These are phyloP conservation scores for Graphilbum sp. DNA, from an alignment of 2,329 filamentous ascomycete species.

Conservation along the genomic window DNA sequence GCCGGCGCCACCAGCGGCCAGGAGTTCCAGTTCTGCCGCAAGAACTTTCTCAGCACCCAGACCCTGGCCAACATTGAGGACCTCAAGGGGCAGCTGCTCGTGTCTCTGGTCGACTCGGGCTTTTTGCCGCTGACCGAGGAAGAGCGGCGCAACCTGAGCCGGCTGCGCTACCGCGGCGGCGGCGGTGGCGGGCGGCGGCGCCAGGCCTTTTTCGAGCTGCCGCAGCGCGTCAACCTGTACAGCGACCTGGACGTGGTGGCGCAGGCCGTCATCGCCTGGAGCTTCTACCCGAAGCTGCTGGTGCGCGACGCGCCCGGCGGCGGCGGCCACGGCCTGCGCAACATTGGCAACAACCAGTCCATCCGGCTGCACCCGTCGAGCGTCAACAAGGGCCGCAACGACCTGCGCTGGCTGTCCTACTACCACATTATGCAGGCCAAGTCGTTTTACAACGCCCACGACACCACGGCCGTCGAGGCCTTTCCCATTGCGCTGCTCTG, in stretches of 20 bases:
- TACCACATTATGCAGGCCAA: constrained; percentile 96
- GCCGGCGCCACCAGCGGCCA: constrained; percentile 34
- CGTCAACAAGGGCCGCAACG: constrained; percentile 59
- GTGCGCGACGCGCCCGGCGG: constrained; percentile 46
- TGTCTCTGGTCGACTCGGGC: constrained; percentile 71
- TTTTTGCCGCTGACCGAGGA: constrained; percentile 60
- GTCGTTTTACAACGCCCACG: constrained; percentile 79
- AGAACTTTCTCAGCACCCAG: constrained; percentile 84
- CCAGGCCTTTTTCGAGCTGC: constrained; percentile 62
- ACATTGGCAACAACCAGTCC: constrained; percentile 81
- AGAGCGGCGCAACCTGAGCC: constrained; percentile 53
- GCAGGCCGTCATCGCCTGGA: constrained; percentile 74
- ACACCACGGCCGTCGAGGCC: constrained; percentile 66
- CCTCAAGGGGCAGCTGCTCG: constrained; percentile 78
- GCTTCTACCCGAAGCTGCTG: constrained; percentile 89
- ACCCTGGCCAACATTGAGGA: constrained; percentile 88
- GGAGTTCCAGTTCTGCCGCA: constrained; percentile 82
- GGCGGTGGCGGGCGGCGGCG: constrained; percentile 45
- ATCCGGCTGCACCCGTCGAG: constrained; percentile 79
- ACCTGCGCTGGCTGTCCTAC: constrained; percentile 74
- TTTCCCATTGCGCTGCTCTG: constrained; percentile 73
- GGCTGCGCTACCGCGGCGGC: constrained; percentile 43
- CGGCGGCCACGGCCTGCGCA: constrained; percentile 63
- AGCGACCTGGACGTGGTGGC: constrained; percentile 67
- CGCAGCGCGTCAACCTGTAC: constrained; percentile 55